Conservation (phyloP, 495 filamentous ascomycete genomes). For the Endocarpon pusillum region DNA sequence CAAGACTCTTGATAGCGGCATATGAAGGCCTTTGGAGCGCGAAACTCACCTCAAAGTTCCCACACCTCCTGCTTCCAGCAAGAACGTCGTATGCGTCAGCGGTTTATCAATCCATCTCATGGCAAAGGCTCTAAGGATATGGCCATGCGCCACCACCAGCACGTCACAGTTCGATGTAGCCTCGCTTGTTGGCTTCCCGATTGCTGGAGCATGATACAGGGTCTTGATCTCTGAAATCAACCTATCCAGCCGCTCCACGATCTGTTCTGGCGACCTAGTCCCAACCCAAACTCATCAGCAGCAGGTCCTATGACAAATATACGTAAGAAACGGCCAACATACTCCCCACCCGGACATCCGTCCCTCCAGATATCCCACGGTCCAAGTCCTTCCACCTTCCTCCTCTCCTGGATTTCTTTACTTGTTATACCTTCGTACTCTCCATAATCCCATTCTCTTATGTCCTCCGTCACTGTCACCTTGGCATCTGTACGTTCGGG, state of each 20-base stretch:
- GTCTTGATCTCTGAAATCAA: constrained; percentile 56
- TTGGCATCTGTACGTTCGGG: constrained; percentile 31
- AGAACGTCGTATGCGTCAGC: constrained; percentile 33
- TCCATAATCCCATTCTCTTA: constrained; percentile 93
- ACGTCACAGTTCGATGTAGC: constrained; percentile 45
- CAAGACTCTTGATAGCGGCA: background rate
- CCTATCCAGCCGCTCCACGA: constrained; percentile 50
- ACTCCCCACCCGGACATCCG: constrained; percentile 57
- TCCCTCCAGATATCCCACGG: constrained; percentile 75
- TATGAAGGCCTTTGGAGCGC: background rate
- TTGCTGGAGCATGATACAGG: constrained; percentile 31
- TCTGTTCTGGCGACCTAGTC: constrained; percentile 42
- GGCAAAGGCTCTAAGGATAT: constrained; percentile 76
- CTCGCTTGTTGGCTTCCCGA: constrained; percentile 23
- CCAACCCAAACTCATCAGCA: background rate
- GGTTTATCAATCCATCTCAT: constrained; percentile 69
- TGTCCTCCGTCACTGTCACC: constrained; percentile 55
- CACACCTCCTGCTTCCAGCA: constrained; percentile 67
- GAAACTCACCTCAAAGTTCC: constrained; percentile 55
- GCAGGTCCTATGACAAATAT: background rate
- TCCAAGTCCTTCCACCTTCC: constrained; percentile 22
- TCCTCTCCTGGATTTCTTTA: constrained; percentile 43
- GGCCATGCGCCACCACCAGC: constrained; percentile 63
- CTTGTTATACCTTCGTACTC: constrained; percentile 84
- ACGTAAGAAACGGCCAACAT: too few species aligned